Evolutionary conservation across 2,329 filamentous ascomycete species (phyloP), one percentile per base, ranked within the genome.

Genomic region (Paraphoma sp.): DNA sequence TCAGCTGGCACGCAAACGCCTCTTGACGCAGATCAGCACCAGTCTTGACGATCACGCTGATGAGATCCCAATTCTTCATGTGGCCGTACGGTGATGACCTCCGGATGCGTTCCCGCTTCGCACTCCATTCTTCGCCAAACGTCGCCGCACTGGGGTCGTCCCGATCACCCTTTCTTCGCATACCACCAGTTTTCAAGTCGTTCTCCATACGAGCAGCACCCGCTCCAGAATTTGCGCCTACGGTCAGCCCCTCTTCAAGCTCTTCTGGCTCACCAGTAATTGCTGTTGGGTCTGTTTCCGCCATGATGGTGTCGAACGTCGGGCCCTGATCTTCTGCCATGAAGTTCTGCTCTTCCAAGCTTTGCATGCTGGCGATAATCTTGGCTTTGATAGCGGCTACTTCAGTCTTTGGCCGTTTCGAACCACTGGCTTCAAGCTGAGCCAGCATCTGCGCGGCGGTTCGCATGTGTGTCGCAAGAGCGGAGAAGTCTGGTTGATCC

Each of bases 291-390:
- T 83, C 87, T 11, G 88, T 84, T 69, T 90, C 90, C 23, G 89
- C 89, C 77, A 95, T 92, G 69, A 95, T 94, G 54, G 86, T 87
- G 65, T 94, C 91, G 64, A 95, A 94, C 0, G 89, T 93, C 16
- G 91, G 89, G 0, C 86, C 67, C n/a, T 81, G 80, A 48, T 93
- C 90, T 60, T 93, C 90, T 2, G 86, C 79, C 48, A 92, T 87
- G 67, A 95, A 95, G 72, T 88, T 93, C 73, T 94, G 89, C 75
- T 95, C 92, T 75, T 95, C 91, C 8, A 95, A 79, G 63, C 85
- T 92, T 74, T 95, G 91, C 92, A 95, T 95, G 74, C 91, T 94
- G 2, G 91, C 91, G 67, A 95, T 95, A 62, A 95, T 95, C 77
- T 92, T 93, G 41, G 90, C 88, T 65, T 92, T 85, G 73, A 95